phyloP scores from a whole-genome alignment of 2,329 filamentous ascomycete genomes.

The Hypomyces rosellus region DNA sequence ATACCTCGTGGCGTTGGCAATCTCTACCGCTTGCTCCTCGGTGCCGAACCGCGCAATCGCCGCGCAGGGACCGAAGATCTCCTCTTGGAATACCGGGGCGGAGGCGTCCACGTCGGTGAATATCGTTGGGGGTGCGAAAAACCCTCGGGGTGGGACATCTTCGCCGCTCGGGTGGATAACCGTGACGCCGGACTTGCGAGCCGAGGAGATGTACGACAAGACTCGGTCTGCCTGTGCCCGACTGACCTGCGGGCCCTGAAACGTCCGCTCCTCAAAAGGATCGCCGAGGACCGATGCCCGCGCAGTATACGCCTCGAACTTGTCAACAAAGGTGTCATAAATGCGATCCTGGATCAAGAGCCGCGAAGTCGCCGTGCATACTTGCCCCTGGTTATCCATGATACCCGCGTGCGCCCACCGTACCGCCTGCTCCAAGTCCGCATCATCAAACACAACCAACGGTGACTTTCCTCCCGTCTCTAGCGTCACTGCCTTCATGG shows the following conservation, averaged over 20 bases:
- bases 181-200: constrained; percentile 54
- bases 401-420: constrained; percentile 40
- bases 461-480: constrained; percentile 58
- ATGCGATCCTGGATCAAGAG: constrained; percentile 52
- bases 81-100: constrained; percentile 22
- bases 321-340: constrained; percentile 54
- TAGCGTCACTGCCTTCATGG: constrained; percentile 52
- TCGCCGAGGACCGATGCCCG: constrained; percentile 55
- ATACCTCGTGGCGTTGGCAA: constrained; percentile 40
- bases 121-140: constrained; percentile 24
- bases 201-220: constrained; percentile 58
- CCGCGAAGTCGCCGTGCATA: constrained; percentile 54
- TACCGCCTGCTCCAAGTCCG: constrained; percentile 56
- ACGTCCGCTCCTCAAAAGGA: constrained; percentile 56
- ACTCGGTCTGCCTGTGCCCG: constrained; percentile 59
- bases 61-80: constrained; percentile 27
- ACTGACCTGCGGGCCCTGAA: constrained; percentile 63
- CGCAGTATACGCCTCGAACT: constrained; percentile 52
- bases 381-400: constrained; percentile 52
- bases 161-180: constrained; percentile 26
- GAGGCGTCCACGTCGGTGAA: constrained; percentile 19
- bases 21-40: constrained; percentile 23
- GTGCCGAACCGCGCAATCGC: constrained; percentile 20
- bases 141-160: constrained; percentile 17
- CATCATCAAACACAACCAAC: constrained; percentile 53